Evolutionary conservation across 306 rosid genomes (phyloP), one percentile per base, ranked within the genome.

Genomic region (Fragaria nilgerrensis): DNA sequence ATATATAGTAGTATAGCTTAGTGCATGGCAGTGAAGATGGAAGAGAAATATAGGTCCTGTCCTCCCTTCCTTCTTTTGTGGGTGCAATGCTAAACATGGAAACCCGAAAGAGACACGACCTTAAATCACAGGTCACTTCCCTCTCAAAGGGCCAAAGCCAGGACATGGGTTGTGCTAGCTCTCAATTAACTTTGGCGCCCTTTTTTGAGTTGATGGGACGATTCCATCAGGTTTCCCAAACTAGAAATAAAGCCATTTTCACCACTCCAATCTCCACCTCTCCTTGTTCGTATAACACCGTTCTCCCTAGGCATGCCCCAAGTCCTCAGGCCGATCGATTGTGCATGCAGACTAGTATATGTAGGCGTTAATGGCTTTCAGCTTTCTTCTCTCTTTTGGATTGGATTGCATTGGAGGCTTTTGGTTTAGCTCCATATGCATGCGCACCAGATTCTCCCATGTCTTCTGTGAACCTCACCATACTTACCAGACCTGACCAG

Each of bases 51-150:
- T 77, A 83, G 92, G 91, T n/a, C 84, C 91, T 94, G 93, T 47
- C 11, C 19, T 50, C n/a, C 15, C 68, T 79, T 73, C 81, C 91
- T 84, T 81, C 82, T 84, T 90, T 94, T 89, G 89, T 90, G 98
- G 91, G 90, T 94, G 96, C 90, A 88, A 86, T 83, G 80, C 89
- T 84, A 81, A 87, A 94, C 73, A 58, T 61, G 87, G 97, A 76
- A 94, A 90, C 12, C 9, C 66, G 97, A 92, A 70, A 82, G 78
- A 29, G 93, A 94, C 94, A 65, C 20, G 20, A 74, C 88, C 81
- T 62, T 39, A 80, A 84, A 85, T 88, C 93, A 92, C 83, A 84
- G 75, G 92, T 94, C 92, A 84, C 87, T 76, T 75, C 88, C 87
- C 90, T 59, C 45, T 45, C 55, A 47, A 17, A 8, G 70, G 43